Evolutionary conservation across 805 yeast genomes (phyloP).

Genomic region (Kuraishia floccosa): DNA sequence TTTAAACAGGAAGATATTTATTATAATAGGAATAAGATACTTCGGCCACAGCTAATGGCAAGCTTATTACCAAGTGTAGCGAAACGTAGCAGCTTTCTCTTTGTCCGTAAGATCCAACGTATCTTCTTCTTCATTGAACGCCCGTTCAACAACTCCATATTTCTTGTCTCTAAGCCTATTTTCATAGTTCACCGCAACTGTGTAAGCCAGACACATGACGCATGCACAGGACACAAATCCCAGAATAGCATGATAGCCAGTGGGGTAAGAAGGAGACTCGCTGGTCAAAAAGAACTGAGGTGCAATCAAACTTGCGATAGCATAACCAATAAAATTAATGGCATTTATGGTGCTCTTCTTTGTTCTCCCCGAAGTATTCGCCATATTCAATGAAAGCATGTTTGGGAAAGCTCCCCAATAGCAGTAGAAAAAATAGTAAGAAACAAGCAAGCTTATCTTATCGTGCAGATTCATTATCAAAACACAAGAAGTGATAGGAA

Average conservation of each 20-base stretch:
- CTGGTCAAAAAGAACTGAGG: conserved; percentile 55
- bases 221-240: conserved; percentile 15
- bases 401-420: conserved; percentile 16
- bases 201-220: conserved; percentile 14
- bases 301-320: conserved; percentile 60
- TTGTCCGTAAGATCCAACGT: conserved; percentile 42
- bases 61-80: neutral
- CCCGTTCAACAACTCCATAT: conserved; percentile 9
- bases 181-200: conserved; percentile 12
- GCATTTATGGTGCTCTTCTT: conserved; percentile 55
- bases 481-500: neutral
- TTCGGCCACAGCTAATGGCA: no score
- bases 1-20: no score
- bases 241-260: conserved; percentile 37
- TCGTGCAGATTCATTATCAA: neutral
- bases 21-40: no score
- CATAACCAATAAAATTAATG: conserved; percentile 49
- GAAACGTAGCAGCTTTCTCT: conserved; percentile 19
- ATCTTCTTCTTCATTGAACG: conserved; percentile 23
- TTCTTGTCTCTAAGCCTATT: conserved; percentile 9
- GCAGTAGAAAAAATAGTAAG: conserved; percentile 12
- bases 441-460: neutral
- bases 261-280: conserved; percentile 48
- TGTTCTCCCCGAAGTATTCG: conserved; percentile 65
- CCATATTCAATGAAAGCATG: conserved; percentile 20